Percentiles rank a stretch among this genome's conserved stretches.
These are phyloP conservation scores for Colletotrichum sp. DNA, from an alignment of 2,329 filamentous ascomycete species.

Conservation along the genomic window DNA sequence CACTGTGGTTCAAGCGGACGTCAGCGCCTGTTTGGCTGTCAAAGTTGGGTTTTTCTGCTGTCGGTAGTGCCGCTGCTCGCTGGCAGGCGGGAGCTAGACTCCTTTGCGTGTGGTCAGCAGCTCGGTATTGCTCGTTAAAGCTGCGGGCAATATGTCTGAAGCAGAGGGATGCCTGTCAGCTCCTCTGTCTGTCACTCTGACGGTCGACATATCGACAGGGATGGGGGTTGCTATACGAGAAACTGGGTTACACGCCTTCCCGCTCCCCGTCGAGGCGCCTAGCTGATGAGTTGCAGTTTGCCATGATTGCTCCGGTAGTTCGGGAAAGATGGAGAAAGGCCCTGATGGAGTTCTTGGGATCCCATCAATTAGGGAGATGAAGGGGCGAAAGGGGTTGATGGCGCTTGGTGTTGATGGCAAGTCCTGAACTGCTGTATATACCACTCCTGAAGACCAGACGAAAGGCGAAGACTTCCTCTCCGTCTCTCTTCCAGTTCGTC, in stretches of 20 bases:
- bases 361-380: conserved; percentile 15
- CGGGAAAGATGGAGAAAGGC: neutral
- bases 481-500: neutral
- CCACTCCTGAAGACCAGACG: neutral
- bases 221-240: neutral
- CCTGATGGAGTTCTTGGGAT: neutral
- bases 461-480: neutral
- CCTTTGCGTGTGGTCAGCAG: neutral
- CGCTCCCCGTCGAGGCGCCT: neutral
- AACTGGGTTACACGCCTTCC: neutral
- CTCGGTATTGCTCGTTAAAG: neutral
- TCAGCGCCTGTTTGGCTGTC: neutral
- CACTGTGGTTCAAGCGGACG: neutral
- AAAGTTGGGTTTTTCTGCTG: neutral
- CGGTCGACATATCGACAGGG: neutral
- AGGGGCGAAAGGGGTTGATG: neutral
- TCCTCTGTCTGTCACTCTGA: neutral
- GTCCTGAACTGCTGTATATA: neutral
- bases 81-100: neutral
- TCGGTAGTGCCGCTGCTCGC: neutral
- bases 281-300: neutral
- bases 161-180: neutral
- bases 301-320: neutral
- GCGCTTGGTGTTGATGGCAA: neutral
- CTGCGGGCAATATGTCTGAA: neutral